These are phyloP conservation scores for Blepharisma japonicum DNA, from an alignment of 73 alveolate species.

Conservation along the genomic window DNA sequence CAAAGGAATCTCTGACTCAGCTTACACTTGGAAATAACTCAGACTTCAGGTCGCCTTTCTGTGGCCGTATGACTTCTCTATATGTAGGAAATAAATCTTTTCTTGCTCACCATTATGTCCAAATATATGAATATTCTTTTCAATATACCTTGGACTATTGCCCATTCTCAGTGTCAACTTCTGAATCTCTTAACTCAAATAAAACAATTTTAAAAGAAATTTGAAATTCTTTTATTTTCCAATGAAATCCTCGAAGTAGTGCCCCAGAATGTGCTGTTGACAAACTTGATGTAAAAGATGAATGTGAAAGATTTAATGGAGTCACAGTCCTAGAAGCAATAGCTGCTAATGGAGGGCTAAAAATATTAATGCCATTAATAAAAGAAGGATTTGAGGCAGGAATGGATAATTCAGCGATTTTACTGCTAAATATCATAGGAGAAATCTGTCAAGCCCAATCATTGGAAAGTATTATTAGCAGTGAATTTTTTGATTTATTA, in stretches of 20 bases:
- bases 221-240: background rate
- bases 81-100: background rate
- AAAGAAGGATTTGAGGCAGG: background rate
- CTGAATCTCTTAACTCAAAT: background rate
- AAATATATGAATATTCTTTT: background rate
- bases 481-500: background rate
- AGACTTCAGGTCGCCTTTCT: background rate
- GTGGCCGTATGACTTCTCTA: background rate
- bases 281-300: background rate
- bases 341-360: slow-evolving; percentile 28
- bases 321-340: slow-evolving; percentile 2
- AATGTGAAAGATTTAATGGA: slow-evolving; percentile 25
- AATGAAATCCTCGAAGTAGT: background rate
- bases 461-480: background rate
- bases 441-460: background rate
- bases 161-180: background rate
- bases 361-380: slow-evolving; percentile 8
- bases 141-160: background rate
- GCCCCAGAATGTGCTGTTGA: background rate
- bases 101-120: background rate
- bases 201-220: background rate
- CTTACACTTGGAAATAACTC: background rate
- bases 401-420: background rate
- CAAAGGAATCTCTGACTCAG: background rate
- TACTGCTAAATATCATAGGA: background rate